phyloP scores from a whole-genome alignment of 202 grass and related monocot species.

The Elaeis oleifera region DNA sequence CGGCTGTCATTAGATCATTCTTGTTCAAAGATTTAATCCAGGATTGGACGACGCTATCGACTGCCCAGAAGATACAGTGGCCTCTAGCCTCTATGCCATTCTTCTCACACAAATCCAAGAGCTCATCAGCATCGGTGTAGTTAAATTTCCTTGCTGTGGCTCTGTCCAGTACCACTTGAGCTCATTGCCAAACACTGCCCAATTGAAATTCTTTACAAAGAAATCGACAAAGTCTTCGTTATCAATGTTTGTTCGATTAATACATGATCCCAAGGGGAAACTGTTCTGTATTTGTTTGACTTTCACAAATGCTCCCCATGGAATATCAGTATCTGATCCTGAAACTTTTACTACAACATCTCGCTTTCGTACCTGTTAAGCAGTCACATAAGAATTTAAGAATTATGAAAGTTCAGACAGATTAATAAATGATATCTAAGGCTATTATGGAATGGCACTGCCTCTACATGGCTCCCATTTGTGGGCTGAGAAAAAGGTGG shows the following conservation, averaged over 20 bases:
- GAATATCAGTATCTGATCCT: neutral
- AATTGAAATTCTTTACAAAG: constrained; percentile 74
- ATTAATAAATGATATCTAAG: too few relatives aligned
- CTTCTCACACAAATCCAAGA: constrained; percentile 63
- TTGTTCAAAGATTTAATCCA: constrained; percentile 53
- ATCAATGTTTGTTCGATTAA: constrained; percentile 82
- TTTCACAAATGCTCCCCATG: constrained; percentile 28
- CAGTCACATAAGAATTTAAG: too few relatives aligned
- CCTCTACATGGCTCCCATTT: too few relatives aligned
- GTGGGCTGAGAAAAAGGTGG: too few relatives aligned
- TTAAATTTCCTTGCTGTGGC: constrained; percentile 53
- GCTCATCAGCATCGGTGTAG: constrained; percentile 81
- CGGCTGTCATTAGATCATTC: constrained; percentile 48
- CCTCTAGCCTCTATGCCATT: constrained; percentile 51
- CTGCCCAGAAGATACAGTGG: constrained; percentile 97
- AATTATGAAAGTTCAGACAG: too few relatives aligned
- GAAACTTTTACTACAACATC: constrained; percentile 64
- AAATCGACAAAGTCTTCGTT: constrained; percentile 90
- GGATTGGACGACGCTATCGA: constrained; percentile 50
- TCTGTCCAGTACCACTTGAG: constrained; percentile 98
- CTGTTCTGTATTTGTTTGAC: constrained; percentile 64
- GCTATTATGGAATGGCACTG: too few relatives aligned
- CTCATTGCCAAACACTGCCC: constrained; percentile 92
- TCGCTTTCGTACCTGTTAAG: constrained; percentile 46
- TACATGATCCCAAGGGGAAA: constrained; percentile 81